Evolutionary conservation across 805 yeast genomes (phyloP).

Genomic region (Saturnispora halmiae): DNA sequence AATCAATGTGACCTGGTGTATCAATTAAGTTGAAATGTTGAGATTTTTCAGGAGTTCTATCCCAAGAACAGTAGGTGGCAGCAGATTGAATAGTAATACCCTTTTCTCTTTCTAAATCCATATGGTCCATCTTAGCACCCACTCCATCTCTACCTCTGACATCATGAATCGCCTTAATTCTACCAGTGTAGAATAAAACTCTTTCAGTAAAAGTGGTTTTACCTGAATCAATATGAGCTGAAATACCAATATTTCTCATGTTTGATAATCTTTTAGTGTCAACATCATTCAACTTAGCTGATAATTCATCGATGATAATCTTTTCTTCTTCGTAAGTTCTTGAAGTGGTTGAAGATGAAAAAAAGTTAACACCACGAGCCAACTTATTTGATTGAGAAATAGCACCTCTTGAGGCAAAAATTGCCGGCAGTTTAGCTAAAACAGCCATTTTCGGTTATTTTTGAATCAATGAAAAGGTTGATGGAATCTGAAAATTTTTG

Average conservation of each 20-base stretch:
- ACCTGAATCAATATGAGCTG: conserved; percentile 97
- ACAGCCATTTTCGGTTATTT: conserved; percentile 2
- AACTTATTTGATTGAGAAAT: not conserved
- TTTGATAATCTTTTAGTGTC: conserved; percentile 45
- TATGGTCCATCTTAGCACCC: conserved; percentile 99
- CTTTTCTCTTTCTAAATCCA: conserved; percentile 97
- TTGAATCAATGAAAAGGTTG: not conserved
- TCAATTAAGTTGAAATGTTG: conserved; percentile 93
- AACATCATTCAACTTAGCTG: conserved; percentile 36
- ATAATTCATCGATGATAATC: conserved; percentile 52
- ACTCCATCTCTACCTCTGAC: conserved; percentile 95
- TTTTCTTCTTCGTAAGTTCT: conserved; percentile 66
- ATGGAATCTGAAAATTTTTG: not conserved
- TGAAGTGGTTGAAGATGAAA: conserved; percentile 26
- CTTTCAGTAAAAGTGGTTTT: conserved; percentile 98
- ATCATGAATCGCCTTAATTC: conserved; percentile 94
- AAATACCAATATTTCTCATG: conserved; percentile 91
- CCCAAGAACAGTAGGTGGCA: conserved; percentile 97
- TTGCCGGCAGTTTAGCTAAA: conserved; percentile 1
- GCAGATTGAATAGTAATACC: conserved; percentile 99
- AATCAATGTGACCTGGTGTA: conserved; percentile 98
- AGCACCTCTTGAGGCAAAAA: not conserved
- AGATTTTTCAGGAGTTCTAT: conserved; percentile 45
- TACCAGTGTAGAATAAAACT: conserved; percentile 90
- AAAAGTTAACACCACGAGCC: conserved; percentile 8